Evolutionary conservation across 768 basidiomycete species (phyloP).

Genomic region (Leucocoprinus sp.): DNA sequence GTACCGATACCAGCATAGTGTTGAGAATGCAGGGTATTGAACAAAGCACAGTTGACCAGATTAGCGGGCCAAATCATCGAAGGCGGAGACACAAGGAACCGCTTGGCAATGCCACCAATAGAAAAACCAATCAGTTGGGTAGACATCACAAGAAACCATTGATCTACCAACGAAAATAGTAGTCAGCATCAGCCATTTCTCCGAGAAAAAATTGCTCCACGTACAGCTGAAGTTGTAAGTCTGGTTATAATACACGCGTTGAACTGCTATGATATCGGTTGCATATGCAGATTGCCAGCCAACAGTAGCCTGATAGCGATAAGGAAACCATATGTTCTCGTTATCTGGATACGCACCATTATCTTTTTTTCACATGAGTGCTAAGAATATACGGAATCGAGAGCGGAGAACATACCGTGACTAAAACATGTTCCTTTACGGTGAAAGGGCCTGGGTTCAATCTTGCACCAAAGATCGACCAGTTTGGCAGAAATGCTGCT

Average conservation of each 20-base stretch:
- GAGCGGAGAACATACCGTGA: conserved; percentile 29
- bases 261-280: conserved; percentile 64
- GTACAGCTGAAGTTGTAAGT: conserved; percentile 50
- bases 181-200: conserved; percentile 2
- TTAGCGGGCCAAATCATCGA: conserved; percentile 64
- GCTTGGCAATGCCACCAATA: conserved; percentile 61
- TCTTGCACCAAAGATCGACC: conserved; percentile 48
- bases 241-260: conserved; percentile 58
- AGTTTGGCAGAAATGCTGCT: conserved; percentile 44
- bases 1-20: conserved; percentile 54
- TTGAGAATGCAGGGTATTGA: conserved; percentile 71
- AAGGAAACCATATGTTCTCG: background rate
- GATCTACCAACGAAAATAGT: conserved; percentile 29
- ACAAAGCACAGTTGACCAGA: conserved; percentile 61
- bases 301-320: conserved; percentile 36
- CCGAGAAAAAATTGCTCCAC: conserved; percentile 14
- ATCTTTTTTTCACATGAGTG: conserved; percentile 15
- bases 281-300: conserved; percentile 59
- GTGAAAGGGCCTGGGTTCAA: conserved; percentile 73
- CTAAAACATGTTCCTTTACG: conserved; percentile 68
- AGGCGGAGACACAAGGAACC: conserved; percentile 65
- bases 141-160: conserved; percentile 66
- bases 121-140: conserved; percentile 71
- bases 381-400: background rate
- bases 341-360: conserved; percentile 28